These are phyloP conservation scores for Colletotrichum theobromicola DNA, from an alignment of 2,329 filamentous ascomycete species.

Conservation along the genomic window DNA sequence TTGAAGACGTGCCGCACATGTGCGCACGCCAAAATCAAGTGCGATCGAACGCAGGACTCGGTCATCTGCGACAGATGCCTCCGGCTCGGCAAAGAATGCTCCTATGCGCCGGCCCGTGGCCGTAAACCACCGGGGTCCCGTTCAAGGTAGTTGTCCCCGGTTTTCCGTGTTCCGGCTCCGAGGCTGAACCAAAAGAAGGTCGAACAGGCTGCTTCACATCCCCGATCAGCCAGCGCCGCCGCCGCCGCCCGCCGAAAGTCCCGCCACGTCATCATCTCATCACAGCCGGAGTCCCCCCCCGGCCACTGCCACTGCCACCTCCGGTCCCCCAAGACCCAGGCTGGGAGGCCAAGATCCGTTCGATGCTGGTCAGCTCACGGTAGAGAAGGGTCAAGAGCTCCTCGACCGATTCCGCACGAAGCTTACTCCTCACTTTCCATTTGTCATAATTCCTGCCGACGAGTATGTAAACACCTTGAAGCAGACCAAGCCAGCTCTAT, in stretches of 20 bases:
- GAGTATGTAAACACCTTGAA: conserved; percentile 24
- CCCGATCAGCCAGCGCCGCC: not conserved
- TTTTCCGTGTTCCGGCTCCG: not conserved
- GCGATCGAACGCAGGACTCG: conserved; percentile 37
- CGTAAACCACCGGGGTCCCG: conserved; percentile 25
- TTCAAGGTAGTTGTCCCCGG: not conserved
- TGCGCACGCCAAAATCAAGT: conserved; percentile 39
- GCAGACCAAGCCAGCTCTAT: conserved; percentile 28
- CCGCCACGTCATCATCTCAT: not conserved
- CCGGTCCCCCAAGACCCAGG: not conserved
- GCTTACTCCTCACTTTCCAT: conserved; percentile 33
- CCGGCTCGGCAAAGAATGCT: conserved; percentile 34
- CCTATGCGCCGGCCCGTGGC: conserved; percentile 33
- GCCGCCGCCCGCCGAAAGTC: not conserved
- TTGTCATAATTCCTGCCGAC: conserved; percentile 28
- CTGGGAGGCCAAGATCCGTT: conserved; percentile 24
- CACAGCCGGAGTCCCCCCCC: not conserved
- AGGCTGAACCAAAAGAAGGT: not conserved
- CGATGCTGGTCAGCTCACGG: conserved; percentile 22
- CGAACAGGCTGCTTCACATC: conserved; percentile 2
- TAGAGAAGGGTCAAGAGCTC: conserved; percentile 29
- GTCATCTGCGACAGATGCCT: conserved; percentile 36
- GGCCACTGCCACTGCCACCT: not conserved
- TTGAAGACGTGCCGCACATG: conserved; percentile 38
- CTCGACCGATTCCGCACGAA: conserved; percentile 27